Evolutionary conservation across 305 asterid genomes (phyloP), one percentile per base, ranked within the genome.

Genomic region (Fraxinus baroniana): DNA sequence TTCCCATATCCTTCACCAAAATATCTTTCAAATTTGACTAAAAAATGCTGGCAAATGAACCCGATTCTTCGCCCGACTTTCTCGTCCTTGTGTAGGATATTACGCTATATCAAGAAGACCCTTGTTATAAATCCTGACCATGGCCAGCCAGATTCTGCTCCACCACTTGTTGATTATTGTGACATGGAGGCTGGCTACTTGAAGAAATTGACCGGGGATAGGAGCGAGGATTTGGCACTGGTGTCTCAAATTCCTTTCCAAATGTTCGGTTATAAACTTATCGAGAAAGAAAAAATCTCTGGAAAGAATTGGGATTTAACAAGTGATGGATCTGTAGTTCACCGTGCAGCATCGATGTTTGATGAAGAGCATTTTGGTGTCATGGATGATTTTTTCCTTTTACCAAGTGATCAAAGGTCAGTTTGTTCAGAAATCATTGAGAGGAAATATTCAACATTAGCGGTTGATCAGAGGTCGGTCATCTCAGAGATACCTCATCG

Each of bases 31-130:
- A 93, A 91, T 82, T 83, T 94, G 75, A 92, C 93, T 39, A 89
- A 87, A 81, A 94, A 89, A 86, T 94, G 97, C 89, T 94, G 98
- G 98, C 97, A 93, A 82, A 91, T 89, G 1, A 87, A 89, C 32
- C 93, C 97, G 1, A 26, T 8, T 78, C 83, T 73, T 32, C 94
- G 98, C 3, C 98, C 97, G 0, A 88, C 91, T 33, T 93, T 94
- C 89, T 89, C 97, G 5, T 89, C 97, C n/a, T 77, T 94, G 44
- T 89, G 95, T 39, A 87, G 98, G 84, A 89, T 93, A 13, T 36
- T 94, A 36, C 90, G 97, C 10, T 94, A 90, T 88, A 92, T 94
- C 78, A 94, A 89, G 89, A 94, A 91, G 80, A 78, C 70, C 79
- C 94, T 93, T 0, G 85, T 90, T 0, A 92, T 93, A 41, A 91